phyloP scores from a whole-genome alignment of 768 basidiomycete species.

The Peribolospora kevripleyi region DNA sequence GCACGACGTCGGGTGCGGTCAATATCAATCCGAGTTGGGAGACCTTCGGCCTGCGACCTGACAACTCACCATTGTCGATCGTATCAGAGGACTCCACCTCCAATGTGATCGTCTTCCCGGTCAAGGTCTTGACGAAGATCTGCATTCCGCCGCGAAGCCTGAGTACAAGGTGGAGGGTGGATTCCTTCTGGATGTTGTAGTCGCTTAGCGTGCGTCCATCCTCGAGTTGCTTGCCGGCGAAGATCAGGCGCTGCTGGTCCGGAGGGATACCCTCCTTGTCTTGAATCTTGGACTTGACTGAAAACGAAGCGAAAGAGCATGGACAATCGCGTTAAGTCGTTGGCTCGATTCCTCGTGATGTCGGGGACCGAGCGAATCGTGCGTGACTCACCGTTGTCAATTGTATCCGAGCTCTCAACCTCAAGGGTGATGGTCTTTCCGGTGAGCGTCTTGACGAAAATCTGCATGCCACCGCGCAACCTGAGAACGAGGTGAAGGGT shows the following conservation, averaged over 20 bases:
- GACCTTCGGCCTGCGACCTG: no score
- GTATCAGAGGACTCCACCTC: slow-evolving; percentile 28
- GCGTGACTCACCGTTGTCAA: slow-evolving; percentile 18
- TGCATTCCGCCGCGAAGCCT: slow-evolving; percentile 31
- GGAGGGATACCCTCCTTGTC: slow-evolving; percentile 40
- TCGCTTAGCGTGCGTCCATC: slow-evolving; percentile 22
- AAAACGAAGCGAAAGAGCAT: no score
- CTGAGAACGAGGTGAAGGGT: slow-evolving; percentile 40
- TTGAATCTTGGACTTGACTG: slow-evolving; percentile 23
- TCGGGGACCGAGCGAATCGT: no score
- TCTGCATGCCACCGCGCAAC: slow-evolving; percentile 64
- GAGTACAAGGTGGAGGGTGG: slow-evolving; percentile 19
- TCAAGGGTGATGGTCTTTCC: slow-evolving; percentile 41
- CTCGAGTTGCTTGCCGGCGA: slow-evolving; percentile 29
- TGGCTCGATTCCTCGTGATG: no score
- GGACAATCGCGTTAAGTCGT: no score
- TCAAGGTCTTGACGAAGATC: slow-evolving; percentile 52
- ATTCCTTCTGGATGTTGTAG: slow-evolving; percentile 14
- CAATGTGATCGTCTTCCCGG: slow-evolving; percentile 44
- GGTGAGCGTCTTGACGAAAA: slow-evolving; percentile 51
- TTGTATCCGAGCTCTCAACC: slow-evolving; percentile 27
- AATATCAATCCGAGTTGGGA: no score
- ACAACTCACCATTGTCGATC: slow-evolving; percentile 24
- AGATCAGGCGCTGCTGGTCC: slow-evolving; percentile 28
- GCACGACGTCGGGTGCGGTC: no score